Conservation (phyloP, 345 rosid species). For the Lenwebbia sp. region DNA sequence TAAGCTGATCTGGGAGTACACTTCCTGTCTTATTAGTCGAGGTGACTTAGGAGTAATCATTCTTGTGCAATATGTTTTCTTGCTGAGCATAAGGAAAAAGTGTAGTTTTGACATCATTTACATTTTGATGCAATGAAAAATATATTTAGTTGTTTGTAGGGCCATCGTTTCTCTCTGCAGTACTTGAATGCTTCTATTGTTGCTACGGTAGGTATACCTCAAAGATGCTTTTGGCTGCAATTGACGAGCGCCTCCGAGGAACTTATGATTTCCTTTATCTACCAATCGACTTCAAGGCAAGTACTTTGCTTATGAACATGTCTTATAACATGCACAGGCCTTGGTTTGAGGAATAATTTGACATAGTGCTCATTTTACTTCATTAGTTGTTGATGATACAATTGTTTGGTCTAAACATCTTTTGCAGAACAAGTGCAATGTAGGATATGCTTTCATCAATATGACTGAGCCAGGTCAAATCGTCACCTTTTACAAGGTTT, state of each 20-base stretch:
- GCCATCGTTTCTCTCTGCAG: background rate
- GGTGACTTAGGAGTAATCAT: background rate
- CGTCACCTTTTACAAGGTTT: conserved; percentile 36
- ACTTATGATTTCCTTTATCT: conserved; percentile 58
- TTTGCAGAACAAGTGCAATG: conserved; percentile 57
- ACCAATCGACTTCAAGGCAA: conserved; percentile 71
- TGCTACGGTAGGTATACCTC: conserved; percentile 19
- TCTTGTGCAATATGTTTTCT: background rate
- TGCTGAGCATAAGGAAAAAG: background rate
- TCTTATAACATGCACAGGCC: background rate
- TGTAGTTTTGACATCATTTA: background rate
- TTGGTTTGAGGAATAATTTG: background rate
- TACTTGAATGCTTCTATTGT: background rate
- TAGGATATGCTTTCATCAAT: conserved; percentile 69
- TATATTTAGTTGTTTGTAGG: background rate
- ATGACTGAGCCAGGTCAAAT: conserved; percentile 47
- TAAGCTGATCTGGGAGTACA: background rate
- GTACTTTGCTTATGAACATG: background rate
- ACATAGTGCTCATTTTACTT: background rate
- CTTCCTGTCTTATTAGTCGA: background rate
- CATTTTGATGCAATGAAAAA: background rate
- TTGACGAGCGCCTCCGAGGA: conserved; percentile 54
- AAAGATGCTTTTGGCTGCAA: conserved; percentile 70
- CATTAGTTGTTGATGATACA: background rate
- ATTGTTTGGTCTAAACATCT: background rate